Percentiles rank a stretch among this genome's conserved stretches.
Conservation (phyloP, 495 filamentous ascomycete genomes). For the Penicillium simplicissimum region DNA sequence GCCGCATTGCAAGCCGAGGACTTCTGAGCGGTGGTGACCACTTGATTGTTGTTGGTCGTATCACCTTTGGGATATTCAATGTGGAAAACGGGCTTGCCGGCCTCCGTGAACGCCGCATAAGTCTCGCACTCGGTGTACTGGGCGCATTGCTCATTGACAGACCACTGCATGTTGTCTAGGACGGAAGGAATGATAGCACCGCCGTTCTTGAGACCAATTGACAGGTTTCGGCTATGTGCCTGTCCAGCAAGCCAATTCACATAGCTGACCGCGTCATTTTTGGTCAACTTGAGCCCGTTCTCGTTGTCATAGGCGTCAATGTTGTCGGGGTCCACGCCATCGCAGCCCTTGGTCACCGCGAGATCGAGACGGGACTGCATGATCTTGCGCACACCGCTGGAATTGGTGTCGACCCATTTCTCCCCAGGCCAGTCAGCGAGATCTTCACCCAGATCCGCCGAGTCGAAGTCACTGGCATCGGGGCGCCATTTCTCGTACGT, state of each 20-base stretch:
- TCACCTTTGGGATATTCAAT: conserved; percentile 65
- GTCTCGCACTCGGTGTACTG: conserved; percentile 57
- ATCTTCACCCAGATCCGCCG: conserved; percentile 50
- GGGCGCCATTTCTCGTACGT: conserved; percentile 60
- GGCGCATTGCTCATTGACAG: conserved; percentile 73
- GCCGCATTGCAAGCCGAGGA: conserved; percentile 38
- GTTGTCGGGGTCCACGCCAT: conserved; percentile 73
- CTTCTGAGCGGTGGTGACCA: conserved; percentile 30
- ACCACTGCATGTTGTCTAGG: conserved; percentile 60
- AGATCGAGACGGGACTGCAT: conserved; percentile 59
- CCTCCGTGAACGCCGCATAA: conserved; percentile 57
- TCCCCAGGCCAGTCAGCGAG: conserved; percentile 67
- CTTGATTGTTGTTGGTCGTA: conserved; percentile 39
- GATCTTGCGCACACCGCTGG: conserved; percentile 57
- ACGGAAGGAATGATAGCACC: conserved; percentile 58
- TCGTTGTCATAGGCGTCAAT: conserved; percentile 63
- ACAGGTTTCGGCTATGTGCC: conserved; percentile 48
- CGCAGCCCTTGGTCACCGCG: conserved; percentile 62
- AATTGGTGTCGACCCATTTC: conserved; percentile 63
- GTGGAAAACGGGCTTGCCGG: conserved; percentile 69
- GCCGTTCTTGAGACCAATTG: conserved; percentile 68
- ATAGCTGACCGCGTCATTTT: conserved; percentile 56
- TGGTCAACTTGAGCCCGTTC: conserved; percentile 57
- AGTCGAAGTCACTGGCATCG: conserved; percentile 54
- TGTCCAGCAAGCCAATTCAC: conserved; percentile 58